Evolutionary conservation across 495 filamentous ascomycete genomes (phyloP).

Genomic region (Tuber melanosporum): DNA sequence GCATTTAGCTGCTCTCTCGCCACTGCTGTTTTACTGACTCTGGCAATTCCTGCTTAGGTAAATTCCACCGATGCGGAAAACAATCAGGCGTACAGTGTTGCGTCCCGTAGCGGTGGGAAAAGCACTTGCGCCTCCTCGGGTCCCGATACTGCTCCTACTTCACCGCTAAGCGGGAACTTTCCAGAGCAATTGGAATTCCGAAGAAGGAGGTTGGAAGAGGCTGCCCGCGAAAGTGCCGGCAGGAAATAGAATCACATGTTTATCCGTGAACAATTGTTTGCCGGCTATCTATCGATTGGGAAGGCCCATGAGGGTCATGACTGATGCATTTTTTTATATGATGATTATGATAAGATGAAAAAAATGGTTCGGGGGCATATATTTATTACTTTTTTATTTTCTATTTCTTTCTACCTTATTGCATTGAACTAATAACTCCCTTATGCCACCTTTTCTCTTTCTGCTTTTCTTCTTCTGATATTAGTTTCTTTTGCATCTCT

Average conservation of each 20-base stretch:
- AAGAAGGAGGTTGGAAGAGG: conserved; percentile 33
- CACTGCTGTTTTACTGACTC: background rate
- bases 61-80: background rate
- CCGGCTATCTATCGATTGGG: background rate
- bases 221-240: conserved; percentile 25
- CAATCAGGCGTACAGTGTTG: background rate
- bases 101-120: background rate
- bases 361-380: background rate
- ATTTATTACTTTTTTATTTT: background rate
- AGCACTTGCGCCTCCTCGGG: background rate
- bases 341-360: background rate
- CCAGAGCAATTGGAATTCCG: conserved; percentile 35
- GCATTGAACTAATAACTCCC: background rate
- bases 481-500: background rate
- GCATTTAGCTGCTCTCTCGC: background rate
- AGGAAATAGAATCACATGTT: background rate
- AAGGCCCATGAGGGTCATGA: background rate
- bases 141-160: conserved; percentile 35
- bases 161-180: conserved; percentile 36
- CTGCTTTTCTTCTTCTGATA: background rate
- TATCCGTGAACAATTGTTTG: background rate
- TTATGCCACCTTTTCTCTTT: background rate
- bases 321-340: background rate
- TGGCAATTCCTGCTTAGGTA: background rate
- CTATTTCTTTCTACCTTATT: background rate